A percentile compares a stretch with the other conserved stretches of the same genome.
phyloP scores from a whole-genome alignment of 139 green algal genomes.

The Chlorokybus atmophyticus region DNA sequence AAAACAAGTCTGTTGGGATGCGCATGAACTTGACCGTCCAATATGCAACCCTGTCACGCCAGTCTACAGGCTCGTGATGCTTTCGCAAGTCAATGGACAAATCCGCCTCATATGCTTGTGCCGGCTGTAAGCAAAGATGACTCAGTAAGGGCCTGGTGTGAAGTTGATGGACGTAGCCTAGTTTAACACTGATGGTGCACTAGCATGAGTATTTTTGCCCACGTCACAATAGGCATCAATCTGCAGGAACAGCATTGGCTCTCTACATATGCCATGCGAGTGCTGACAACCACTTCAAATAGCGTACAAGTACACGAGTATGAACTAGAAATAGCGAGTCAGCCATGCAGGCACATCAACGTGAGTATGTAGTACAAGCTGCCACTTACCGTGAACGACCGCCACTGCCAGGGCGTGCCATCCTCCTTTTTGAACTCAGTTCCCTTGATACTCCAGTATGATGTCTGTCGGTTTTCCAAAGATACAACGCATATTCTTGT shows the following conservation, averaged over 20 bases:
- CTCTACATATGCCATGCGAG: background rate
- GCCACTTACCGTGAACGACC: slow-evolving; percentile 5
- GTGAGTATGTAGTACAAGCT: background rate
- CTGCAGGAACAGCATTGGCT: background rate
- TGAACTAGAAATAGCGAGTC: background rate
- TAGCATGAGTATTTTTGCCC: no score
- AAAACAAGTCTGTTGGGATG: slow-evolving; percentile 25
- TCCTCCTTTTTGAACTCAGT: slow-evolving; percentile 13
- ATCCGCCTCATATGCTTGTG: slow-evolving; percentile 9
- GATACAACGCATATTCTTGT: no score
- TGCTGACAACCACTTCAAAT: background rate
- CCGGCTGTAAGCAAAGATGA: slow-evolving; percentile 11
- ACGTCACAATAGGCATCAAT: background rate
- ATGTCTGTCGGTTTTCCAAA: background rate
- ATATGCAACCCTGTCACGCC: slow-evolving; percentile 17
- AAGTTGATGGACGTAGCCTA: no score
- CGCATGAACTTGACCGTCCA: slow-evolving; percentile 21
- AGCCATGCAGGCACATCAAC: slow-evolving; percentile 1
- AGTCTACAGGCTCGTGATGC: slow-evolving; percentile 9
- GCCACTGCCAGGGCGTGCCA: slow-evolving; percentile 18
- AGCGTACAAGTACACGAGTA: background rate
- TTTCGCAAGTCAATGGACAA: slow-evolving; percentile 9
- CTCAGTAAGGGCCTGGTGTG: no score
- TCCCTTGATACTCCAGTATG: slow-evolving; percentile 17
- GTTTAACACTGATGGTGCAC: no score